Percentiles rank a stretch among this genome's conserved stretches.
phyloP scores from a whole-genome alignment of 108 stramenopile genomes.

The Chaetoceros tenuissimus region DNA sequence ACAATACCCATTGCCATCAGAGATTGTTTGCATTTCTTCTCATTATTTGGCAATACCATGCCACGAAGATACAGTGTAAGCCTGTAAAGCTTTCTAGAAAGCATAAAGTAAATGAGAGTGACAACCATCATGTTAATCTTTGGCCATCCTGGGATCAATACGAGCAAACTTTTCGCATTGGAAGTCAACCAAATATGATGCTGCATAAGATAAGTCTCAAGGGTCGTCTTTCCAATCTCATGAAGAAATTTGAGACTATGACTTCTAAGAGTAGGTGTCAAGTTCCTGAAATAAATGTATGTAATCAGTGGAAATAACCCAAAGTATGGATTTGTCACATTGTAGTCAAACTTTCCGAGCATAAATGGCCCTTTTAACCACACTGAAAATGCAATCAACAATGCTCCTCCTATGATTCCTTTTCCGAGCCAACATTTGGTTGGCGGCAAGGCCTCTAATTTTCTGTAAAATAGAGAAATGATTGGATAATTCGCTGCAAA shows the following conservation, averaged over 20 bases:
- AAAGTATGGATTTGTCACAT: conserved; percentile 92
- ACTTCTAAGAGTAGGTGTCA: conserved; percentile 75
- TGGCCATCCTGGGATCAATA: conserved; percentile 71
- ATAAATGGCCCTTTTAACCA: conserved; percentile 79
- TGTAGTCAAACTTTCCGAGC: conserved; percentile 81
- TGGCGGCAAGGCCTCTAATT: conserved; percentile 48
- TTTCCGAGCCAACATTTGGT: conserved; percentile 49
- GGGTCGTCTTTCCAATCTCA: conserved; percentile 91
- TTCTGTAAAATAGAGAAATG: conserved; percentile 73
- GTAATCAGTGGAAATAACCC: conserved; percentile 86
- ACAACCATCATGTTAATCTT: conserved; percentile 70
- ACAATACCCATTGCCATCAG: conserved; percentile 23
- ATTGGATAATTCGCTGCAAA: conserved; percentile 93
- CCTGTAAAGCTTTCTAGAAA: conserved; percentile 50
- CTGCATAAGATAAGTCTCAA: conserved; percentile 98
- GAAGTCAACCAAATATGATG: conserved; percentile 96
- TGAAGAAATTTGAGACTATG: conserved; percentile 81
- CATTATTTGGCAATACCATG: conserved; percentile 65
- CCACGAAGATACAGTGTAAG: conserved; percentile 60
- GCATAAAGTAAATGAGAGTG: conserved; percentile 44
- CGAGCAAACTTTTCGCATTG: conserved; percentile 71
- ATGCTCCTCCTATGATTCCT: conserved; percentile 31
- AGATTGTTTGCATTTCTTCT: conserved; percentile 39
- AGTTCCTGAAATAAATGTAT: conserved; percentile 92
- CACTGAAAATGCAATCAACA: conserved; percentile 44